A percentile compares a stretch with the other conserved stretches of the same genome.
These are phyloP conservation scores for Schizosaccharomyces cryophilus DNA, from an alignment of 805 yeast species.

Conservation along the genomic window DNA sequence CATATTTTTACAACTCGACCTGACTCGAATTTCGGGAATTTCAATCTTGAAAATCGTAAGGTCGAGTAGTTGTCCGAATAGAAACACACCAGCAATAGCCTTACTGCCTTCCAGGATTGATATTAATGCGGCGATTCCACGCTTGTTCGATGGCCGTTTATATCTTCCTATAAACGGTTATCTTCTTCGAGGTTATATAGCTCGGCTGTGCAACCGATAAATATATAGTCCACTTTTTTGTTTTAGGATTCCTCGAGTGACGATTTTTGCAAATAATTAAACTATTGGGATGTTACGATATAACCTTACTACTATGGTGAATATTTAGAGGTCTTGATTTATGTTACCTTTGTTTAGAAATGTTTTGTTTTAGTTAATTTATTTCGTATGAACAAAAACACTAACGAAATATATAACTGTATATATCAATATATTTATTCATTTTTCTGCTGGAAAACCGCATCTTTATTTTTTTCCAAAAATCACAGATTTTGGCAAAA, in stretches of 20 bases:
- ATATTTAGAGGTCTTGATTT: too few species aligned
- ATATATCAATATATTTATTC: too few species aligned
- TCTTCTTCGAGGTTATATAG: neutral
- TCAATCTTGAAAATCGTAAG: neutral
- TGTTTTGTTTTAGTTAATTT: too few species aligned
- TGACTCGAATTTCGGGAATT: neutral
- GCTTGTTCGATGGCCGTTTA: neutral
- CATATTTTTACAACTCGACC: neutral
- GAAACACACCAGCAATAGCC: neutral
- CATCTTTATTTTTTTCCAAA: slow-evolving; percentile 5
- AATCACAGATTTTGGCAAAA: slow-evolving; percentile 24
- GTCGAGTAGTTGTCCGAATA: neutral
- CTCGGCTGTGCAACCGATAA: neutral
- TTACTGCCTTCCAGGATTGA: neutral
- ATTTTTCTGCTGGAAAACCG: too few species aligned
- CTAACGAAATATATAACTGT: too few species aligned
- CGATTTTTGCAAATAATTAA: too few species aligned
- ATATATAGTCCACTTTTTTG: neutral
- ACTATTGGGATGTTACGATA: too few species aligned
- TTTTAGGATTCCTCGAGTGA: neutral
- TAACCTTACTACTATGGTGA: too few species aligned
- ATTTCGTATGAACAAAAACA: too few species aligned
- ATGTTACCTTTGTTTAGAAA: too few species aligned
- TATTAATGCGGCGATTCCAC: neutral
- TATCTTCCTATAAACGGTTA: neutral